Base-by-base conservation (phyloP, 768 basidiomycete species). In the Chalciporus sphaerocephalus region DNA sequence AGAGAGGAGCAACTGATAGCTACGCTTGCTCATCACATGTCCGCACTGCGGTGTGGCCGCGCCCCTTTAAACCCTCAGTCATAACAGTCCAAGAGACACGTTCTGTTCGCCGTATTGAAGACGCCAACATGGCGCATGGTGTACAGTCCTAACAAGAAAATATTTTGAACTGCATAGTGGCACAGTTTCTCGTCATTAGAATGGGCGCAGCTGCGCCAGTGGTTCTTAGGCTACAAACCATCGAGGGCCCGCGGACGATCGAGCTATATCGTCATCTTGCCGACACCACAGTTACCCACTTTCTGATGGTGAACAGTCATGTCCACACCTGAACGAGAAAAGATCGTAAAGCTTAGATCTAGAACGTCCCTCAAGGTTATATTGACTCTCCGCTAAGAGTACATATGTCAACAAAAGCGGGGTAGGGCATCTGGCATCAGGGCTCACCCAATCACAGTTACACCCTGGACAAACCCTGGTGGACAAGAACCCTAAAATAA, bases 1-100 rank as follows among this genome's bases (percentile, higher is more conserved):
- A 43, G 57, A 48, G 42, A 46, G 37, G 57, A 49, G 46, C 39
- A 55, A 51, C 55, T 41, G 52, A 46, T 52, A 34, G 38, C 25
- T 28, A 49, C 52, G 61, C 63, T 64, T 53, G 61, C 63, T 64
- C 60, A 45, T 61, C 55, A 55, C 36, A 44, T n/a, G n/a, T n/a
- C 47, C 28, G 25, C 11, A 17, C 27, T 50, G 48, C 40, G 47
- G 42, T 52, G 52, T 44, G 42, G 47, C 41, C 13, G 46, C 51
- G 46, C 44, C 36, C n/a, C 15, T 41, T 18, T 30, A 44, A 56
- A 51, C 48, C 44, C 38, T 42, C 44, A 24, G 41, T 54, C 50
- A 46, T 47, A 53, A 35, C 38, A 47, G 41, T 32, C 45, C 34
- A n/a, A 46, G 42, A 47, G 27, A 48, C 23, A 38, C 32, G 42